Conservation (phyloP, 768 basidiomycete genomes). For the Cystobasidium tubakii region DNA sequence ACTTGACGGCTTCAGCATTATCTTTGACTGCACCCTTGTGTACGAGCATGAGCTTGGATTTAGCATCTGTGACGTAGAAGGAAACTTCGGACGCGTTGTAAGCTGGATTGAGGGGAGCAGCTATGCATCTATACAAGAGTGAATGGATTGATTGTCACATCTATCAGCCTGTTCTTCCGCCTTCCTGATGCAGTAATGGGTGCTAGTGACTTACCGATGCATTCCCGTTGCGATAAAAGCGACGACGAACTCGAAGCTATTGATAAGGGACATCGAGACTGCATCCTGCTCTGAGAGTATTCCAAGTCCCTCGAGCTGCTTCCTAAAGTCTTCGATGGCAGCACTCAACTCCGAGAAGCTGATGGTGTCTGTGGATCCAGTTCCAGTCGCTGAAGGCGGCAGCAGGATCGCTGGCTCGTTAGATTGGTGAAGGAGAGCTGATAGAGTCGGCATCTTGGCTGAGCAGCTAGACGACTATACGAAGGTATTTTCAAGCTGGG, state of each 20-base stretch:
- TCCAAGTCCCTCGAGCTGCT: slow-evolving; percentile 26
- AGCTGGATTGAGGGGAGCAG: slow-evolving; percentile 39
- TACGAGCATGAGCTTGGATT: slow-evolving; percentile 38
- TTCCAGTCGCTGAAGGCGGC: slow-evolving; percentile 27
- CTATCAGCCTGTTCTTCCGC: too few species aligned
- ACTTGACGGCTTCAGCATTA: slow-evolving; percentile 33
- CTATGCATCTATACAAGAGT: slow-evolving; percentile 23
- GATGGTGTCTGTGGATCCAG: slow-evolving; percentile 1
- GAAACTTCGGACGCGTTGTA: slow-evolving; percentile 39
- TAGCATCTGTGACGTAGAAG: slow-evolving; percentile 40
- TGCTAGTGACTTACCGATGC: slow-evolving; percentile 34
- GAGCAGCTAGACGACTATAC: neutral
- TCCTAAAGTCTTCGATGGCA: slow-evolving; percentile 32
- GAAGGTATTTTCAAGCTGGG: too few species aligned
- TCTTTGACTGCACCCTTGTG: slow-evolving; percentile 28
- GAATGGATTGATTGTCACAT: too few species aligned
- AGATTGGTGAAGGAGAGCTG: slow-evolving; percentile 24
- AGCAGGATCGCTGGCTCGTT: slow-evolving; percentile 28
- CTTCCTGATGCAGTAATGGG: too few species aligned
- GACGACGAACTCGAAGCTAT: slow-evolving; percentile 38
- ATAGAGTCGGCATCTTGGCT: slow-evolving; percentile 17
- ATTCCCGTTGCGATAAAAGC: slow-evolving; percentile 37
- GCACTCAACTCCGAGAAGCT: slow-evolving; percentile 9
- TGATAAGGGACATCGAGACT: slow-evolving; percentile 38
- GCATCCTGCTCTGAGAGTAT: slow-evolving; percentile 33